Conservation (phyloP, 176 grass and related monocot species). For the Paspalum vaginatum region DNA sequence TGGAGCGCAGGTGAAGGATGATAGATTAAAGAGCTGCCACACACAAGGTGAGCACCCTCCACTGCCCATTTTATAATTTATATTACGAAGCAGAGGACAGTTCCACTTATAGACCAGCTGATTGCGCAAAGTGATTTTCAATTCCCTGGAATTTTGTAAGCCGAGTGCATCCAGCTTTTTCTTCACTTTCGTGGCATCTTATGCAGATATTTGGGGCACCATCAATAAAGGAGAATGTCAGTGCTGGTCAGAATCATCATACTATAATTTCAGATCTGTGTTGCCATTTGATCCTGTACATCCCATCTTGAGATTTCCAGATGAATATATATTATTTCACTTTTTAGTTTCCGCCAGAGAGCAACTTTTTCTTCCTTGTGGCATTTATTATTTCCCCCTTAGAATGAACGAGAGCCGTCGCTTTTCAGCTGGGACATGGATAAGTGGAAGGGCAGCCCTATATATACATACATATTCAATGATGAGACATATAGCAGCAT, state of each 20-base stretch:
- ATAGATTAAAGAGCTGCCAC: background rate
- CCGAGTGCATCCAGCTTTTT: constrained; percentile 37
- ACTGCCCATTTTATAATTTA: background rate
- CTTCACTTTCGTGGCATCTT: constrained; percentile 26
- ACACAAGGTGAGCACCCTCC: background rate
- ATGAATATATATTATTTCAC: background rate
- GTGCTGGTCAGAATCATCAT: constrained; percentile 6
- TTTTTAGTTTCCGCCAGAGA: too few relatives aligned
- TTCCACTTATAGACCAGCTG: background rate
- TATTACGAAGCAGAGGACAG: background rate
- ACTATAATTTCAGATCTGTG: constrained; percentile 19
- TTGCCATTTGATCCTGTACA: too few relatives aligned
- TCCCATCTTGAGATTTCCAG: background rate
- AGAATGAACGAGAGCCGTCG: constrained; percentile 35
- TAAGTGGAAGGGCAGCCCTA: constrained; percentile 22
- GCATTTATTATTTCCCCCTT: background rate
- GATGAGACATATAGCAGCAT: background rate
- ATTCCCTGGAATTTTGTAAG: constrained; percentile 9
- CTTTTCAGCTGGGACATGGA: constrained; percentile 20
- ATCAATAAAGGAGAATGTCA: constrained; percentile 14
- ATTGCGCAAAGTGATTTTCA: background rate
- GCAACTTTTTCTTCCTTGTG: too few relatives aligned
- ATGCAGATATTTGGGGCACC: constrained; percentile 18
- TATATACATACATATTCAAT: background rate
- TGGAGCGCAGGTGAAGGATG: background rate